Percentiles rank a stretch among this genome's conserved stretches.
Evolutionary conservation across 2,329 filamentous ascomycete genomes (phyloP).

Genomic region (Colletotrichum lupini): DNA sequence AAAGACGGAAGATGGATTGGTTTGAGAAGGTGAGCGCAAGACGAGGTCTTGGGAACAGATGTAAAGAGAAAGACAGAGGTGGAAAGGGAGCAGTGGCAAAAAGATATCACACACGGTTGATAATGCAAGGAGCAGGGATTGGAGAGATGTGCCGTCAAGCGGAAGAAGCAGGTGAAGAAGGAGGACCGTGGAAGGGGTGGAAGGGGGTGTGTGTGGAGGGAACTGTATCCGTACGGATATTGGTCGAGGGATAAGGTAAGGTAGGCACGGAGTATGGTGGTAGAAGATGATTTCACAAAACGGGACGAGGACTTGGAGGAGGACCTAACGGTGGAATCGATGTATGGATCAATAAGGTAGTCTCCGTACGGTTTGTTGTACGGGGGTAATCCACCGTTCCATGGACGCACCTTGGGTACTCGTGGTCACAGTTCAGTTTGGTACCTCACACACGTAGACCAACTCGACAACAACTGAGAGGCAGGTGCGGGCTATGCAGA

Average conservation of each 20-base stretch:
- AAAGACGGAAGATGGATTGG: neutral
- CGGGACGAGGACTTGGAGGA: neutral
- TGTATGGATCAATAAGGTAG: neutral
- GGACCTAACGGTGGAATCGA: neutral
- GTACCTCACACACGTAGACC: too few relatives aligned
- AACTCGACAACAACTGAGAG: neutral
- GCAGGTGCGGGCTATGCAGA: neutral
- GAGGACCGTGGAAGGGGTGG: neutral
- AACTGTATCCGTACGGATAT: neutral
- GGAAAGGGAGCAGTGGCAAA: conserved; percentile 23
- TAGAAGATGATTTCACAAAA: conserved; percentile 21
- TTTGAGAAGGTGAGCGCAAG: neutral
- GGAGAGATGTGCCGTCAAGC: neutral
- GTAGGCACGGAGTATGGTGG: too few relatives aligned
- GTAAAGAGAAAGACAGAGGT: neutral
- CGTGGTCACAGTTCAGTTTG: too few relatives aligned
- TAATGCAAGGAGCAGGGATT: conserved; percentile 26
- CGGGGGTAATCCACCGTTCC: too few relatives aligned
- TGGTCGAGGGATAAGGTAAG: conserved; percentile 6
- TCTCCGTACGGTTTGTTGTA: neutral
- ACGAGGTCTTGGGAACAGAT: neutral
- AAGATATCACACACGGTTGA: conserved; percentile 28
- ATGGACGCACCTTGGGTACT: too few relatives aligned
- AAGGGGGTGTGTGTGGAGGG: conserved; percentile 16
- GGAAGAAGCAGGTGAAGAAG: neutral